Evolutionary conservation across 805 yeast genomes (phyloP).

Genomic region (Ogataea angusta): DNA sequence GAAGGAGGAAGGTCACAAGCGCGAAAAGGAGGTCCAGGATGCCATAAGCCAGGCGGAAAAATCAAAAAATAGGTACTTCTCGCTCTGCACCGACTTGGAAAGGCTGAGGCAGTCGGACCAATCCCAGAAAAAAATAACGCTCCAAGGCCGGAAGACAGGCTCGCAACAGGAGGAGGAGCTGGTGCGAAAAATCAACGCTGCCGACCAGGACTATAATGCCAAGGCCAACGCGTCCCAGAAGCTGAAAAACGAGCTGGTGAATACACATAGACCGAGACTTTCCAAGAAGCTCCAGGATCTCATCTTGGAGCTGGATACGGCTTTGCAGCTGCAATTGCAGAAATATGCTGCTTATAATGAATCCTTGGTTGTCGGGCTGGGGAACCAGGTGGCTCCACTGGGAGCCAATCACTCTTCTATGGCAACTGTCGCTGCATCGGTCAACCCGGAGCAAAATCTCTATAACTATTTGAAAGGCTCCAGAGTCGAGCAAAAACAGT

Average conservation of each 20-base stretch:
- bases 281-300: slow-evolving; percentile 70
- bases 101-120: slow-evolving; percentile 76
- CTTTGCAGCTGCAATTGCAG: slow-evolving; percentile 82
- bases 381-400: slow-evolving; percentile 78
- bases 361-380: slow-evolving; percentile 76
- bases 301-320: slow-evolving; percentile 84
- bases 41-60: slow-evolving; percentile 83
- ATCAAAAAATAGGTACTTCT: slow-evolving; percentile 74
- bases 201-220: slow-evolving; percentile 83
- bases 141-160: slow-evolving; percentile 74
- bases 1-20: slow-evolving; percentile 78
- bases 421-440: slow-evolving; percentile 69
- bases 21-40: slow-evolving; percentile 82
- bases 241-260: slow-evolving; percentile 67
- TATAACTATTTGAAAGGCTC: slow-evolving; percentile 54
- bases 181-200: slow-evolving; percentile 70
- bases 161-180: slow-evolving; percentile 91
- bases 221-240: slow-evolving; percentile 72
- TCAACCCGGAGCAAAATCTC: slow-evolving; percentile 81
- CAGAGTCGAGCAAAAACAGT: slow-evolving; percentile 34
- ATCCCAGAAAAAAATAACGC: slow-evolving; percentile 72
- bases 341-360: slow-evolving; percentile 88
- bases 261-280: slow-evolving; percentile 72
- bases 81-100: slow-evolving; percentile 83
- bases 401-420: slow-evolving; percentile 50